phyloP scores from a whole-genome alignment of 2,329 filamentous ascomycete genomes.

The Neonectria ditissima region DNA sequence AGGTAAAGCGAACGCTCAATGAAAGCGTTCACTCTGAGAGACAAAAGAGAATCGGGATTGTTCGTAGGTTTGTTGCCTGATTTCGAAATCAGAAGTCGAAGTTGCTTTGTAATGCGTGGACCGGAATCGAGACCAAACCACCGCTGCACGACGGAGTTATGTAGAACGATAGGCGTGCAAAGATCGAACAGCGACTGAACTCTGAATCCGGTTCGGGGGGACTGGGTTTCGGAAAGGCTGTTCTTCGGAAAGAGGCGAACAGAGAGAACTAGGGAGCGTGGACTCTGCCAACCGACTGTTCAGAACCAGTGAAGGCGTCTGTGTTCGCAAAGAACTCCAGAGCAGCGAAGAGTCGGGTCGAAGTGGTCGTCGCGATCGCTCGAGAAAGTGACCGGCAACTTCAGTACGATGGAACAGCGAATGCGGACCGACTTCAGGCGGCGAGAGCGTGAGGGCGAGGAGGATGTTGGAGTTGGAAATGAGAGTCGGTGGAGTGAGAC shows the following conservation, averaged over 20 bases:
- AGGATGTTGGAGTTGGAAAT: slow-evolving; percentile 43
- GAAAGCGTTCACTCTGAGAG: slow-evolving; percentile 1
- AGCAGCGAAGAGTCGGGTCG: slow-evolving; percentile 54
- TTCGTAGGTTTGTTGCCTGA: not conserved
- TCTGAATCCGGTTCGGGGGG: not conserved
- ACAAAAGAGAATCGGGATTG: not conserved
- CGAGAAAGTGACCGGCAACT: slow-evolving; percentile 30
- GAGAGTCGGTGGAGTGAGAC: slow-evolving; percentile 32
- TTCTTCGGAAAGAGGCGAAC: slow-evolving; percentile 8
- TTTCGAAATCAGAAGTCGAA: not conserved
- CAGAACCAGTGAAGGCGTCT: slow-evolving; percentile 75
- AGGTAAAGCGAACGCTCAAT: slow-evolving; percentile 9
- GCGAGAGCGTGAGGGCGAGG: slow-evolving; percentile 47
- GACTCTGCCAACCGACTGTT: slow-evolving; percentile 53
- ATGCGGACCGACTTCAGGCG: slow-evolving; percentile 50
- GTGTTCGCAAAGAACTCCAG: slow-evolving; percentile 51
- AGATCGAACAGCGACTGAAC: not conserved
- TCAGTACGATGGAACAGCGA: slow-evolving; percentile 41
- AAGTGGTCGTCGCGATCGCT: slow-evolving; percentile 47
- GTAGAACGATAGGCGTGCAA: not conserved
- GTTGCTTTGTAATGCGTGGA: not conserved
- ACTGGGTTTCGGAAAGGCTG: slow-evolving; percentile 6
- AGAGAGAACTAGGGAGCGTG: slow-evolving; percentile 20
- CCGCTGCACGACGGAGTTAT: slow-evolving; percentile 9
- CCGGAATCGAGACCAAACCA: not conserved